Base-by-base conservation (phyloP, 768 basidiomycete genomes). In the Mycena polygramma region DNA sequence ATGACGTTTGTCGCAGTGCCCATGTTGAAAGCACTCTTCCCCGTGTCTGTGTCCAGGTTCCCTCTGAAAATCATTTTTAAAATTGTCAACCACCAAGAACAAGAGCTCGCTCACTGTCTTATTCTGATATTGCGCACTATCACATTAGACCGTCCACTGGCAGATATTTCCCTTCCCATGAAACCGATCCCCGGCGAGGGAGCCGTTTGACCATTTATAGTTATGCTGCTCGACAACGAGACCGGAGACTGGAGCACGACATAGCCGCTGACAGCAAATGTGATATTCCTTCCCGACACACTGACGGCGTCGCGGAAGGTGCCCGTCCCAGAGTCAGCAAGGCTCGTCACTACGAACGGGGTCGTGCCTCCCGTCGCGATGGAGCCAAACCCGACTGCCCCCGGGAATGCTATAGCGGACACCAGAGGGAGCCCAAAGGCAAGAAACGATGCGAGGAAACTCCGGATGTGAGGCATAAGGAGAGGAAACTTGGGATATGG, bases 161-260 rank as follows among this genome's bases (percentile, higher is more conserved):
- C 75, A 30, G 73, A 74, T 39, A 76, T 41, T 46, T 76, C 75
- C 45, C 73, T 51, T 45, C 69, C 75, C 75, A 75, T 75, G 60
- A 75, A 63, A 14, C 73, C 75, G 41, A 75, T 75, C 9, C 75
- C 73, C 4, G 73, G 66, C 10, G 73, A 69, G 4, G 75, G 75
- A 20, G 75, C 75, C n/a, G 75, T 76, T 57, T 74, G 75, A 11
- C 75, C 75, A 46, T 74, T 76, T 39, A 76, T 76, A 6, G 75
- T 76, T 4, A 58, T 66, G 63, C 53, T 53, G 63, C 75, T 76
- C 24, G 71, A 59, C 14, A 76, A 69, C 17, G 75, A 76, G 2
- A 76, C 53, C 11, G 75, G 71, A 26, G 75, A 74, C 52, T 22
- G 22, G 43, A 76, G 75, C n/a, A 73, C 71, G 69, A 76, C 71